A percentile compares a stretch with the other conserved stretches of the same genome.
Conservation (phyloP, 1,139 yeast genomes). For the Saccharomyces hybrid region DNA sequence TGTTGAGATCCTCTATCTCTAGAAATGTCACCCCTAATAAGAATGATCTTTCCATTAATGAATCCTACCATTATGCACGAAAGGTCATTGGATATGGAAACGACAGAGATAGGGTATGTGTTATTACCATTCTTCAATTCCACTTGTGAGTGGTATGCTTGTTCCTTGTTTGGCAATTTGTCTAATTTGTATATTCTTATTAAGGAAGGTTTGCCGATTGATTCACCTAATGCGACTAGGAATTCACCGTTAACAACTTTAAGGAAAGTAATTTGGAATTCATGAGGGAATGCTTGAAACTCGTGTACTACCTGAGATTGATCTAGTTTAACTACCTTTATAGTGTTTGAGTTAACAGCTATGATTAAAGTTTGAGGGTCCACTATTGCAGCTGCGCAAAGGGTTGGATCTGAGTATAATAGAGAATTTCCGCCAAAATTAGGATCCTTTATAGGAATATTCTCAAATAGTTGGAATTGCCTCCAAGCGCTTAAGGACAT, state of each 20-base stretch:
- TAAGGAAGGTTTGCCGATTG: constrained; percentile 59
- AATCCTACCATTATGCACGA: constrained; percentile 74
- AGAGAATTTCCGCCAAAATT: constrained; percentile 51
- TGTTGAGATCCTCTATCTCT: constrained; percentile 90
- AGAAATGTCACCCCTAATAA: constrained; percentile 79
- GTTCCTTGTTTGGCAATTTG: constrained; percentile 38
- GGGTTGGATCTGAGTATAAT: constrained; percentile 68
- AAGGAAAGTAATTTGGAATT: constrained; percentile 55
- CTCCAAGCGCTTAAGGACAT: constrained; percentile 41
- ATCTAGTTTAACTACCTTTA: constrained; percentile 49
- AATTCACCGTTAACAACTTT: constrained; percentile 42
- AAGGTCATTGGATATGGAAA: constrained; percentile 48
- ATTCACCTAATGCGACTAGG: constrained; percentile 66
- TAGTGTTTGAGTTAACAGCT: constrained; percentile 47
- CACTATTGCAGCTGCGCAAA: constrained; percentile 55
- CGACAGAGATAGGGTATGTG: constrained; percentile 65
- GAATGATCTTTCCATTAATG: constrained; percentile 76
- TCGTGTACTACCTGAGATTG: constrained; percentile 41
- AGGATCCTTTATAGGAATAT: constrained; percentile 81
- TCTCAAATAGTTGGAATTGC: constrained; percentile 82
- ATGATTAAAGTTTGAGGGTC: constrained; percentile 44
- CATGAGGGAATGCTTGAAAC: constrained; percentile 59
- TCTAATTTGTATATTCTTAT: constrained; percentile 69
- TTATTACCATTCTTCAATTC: constrained; percentile 47
- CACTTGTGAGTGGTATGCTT: constrained; percentile 37